Percentiles rank a stretch among this genome's conserved stretches.
These are phyloP conservation scores for Oryza glumipatula DNA, from an alignment of 176 grass and related monocot genomes.

Conservation along the genomic window DNA sequence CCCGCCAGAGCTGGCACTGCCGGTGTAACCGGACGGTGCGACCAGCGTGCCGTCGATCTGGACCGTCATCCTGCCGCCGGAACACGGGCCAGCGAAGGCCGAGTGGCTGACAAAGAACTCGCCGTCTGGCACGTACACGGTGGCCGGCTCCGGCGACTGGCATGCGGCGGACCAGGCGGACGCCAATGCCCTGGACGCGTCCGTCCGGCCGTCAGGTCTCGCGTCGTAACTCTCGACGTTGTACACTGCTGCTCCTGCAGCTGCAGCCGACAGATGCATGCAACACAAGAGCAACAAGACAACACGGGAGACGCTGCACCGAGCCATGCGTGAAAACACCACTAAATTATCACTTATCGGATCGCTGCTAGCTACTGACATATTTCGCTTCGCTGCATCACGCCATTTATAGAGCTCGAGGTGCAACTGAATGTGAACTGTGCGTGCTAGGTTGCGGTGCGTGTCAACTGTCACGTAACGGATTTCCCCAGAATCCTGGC, in stretches of 20 bases:
- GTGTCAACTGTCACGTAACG: neutral
- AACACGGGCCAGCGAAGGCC: constrained; percentile 50
- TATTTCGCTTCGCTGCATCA: neutral
- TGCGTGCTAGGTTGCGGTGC: neutral
- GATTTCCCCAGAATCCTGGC: constrained; percentile 6
- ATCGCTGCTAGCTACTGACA: too few species aligned
- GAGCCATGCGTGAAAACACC: constrained; percentile 32
- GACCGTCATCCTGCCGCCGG: constrained; percentile 33
- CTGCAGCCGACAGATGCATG: neutral
- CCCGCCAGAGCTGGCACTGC: neutral
- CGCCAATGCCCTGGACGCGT: constrained; percentile 41
- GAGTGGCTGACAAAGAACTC: constrained; percentile 42
- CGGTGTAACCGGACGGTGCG: constrained; percentile 46
- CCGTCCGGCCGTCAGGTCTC: constrained; percentile 40
- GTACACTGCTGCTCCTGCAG: constrained; percentile 18
- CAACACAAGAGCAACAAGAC: neutral
- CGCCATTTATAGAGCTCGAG: neutral
- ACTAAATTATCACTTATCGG: neutral
- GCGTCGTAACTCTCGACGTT: constrained; percentile 52
- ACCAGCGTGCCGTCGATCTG: constrained; percentile 50
- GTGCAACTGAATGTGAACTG: too few species aligned
- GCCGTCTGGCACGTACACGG: constrained; percentile 57
- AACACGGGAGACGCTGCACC: neutral
- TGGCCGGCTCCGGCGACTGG: constrained; percentile 32
- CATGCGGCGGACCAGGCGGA: constrained; percentile 54